Evolutionary conservation across 768 basidiomycete genomes (phyloP).

Genomic region (Lentinus tigrinus): DNA sequence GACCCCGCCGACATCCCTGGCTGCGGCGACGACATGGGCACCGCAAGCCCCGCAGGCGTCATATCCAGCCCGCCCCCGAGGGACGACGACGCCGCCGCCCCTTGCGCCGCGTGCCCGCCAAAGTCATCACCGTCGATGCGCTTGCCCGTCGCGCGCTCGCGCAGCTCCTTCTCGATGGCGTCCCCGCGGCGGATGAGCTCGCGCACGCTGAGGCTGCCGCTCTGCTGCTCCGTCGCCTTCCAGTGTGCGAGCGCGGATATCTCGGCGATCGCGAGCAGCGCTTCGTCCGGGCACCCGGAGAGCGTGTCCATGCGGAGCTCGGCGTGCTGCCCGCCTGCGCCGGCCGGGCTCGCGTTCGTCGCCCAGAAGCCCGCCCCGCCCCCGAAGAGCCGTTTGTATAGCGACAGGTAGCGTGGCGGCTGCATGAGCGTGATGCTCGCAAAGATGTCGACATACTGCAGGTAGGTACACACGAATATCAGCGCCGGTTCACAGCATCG

Average conservation of each 20-base stretch:
- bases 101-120: conserved; percentile 2
- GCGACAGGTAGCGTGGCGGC: conserved; percentile 60
- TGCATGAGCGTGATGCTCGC: conserved; percentile 60
- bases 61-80: conserved; percentile 11
- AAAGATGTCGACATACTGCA: conserved; percentile 78
- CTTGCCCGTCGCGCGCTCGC: conserved; percentile 34
- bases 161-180: conserved; percentile 65
- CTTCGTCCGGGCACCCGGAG: conserved; percentile 79
- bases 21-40: conserved; percentile 9
- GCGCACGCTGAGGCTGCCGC: conserved; percentile 67
- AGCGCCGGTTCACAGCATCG: conserved; percentile 3
- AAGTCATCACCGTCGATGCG: conserved; percentile 9
- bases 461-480: conserved; percentile 3
- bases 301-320: conserved; percentile 64
- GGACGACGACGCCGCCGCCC: no score
- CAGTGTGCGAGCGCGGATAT: conserved; percentile 71
- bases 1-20: conserved; percentile 28
- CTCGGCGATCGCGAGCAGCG: conserved; percentile 73
- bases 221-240: conserved; percentile 64
- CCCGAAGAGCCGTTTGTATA: conserved; percentile 68
- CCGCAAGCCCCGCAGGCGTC: conserved; percentile 14
- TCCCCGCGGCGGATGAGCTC: conserved; percentile 76
- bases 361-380: conserved; percentile 46
- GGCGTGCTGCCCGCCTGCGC: conserved; percentile 31
- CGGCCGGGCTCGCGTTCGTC: conserved; percentile 18